Conservation (phyloP, 2,329 filamentous ascomycete genomes). For the Colletotrichum cuscutae region DNA sequence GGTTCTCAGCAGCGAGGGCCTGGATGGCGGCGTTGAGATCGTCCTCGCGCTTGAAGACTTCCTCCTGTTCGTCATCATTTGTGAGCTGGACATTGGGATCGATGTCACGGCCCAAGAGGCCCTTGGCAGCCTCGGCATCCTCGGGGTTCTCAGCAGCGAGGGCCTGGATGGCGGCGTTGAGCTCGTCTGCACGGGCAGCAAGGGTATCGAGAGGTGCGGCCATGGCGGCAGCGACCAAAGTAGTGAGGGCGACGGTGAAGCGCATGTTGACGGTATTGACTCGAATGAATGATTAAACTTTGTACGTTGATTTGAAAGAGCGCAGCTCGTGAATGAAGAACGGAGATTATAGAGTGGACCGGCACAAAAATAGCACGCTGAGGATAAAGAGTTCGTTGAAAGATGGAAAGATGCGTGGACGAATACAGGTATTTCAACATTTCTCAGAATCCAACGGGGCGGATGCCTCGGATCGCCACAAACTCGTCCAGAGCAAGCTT, state of each 20-base stretch:
- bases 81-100: background rate
- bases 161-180: constrained; percentile 3
- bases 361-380: background rate
- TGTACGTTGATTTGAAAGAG: background rate
- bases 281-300: background rate
- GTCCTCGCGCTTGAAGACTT: constrained; percentile 9
- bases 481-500: background rate
- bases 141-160: constrained; percentile 19
- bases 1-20: constrained; percentile 15
- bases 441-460: background rate
- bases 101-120: constrained; percentile 1
- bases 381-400: background rate
- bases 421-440: constrained; percentile 11
- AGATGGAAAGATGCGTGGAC: background rate
- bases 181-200: constrained; percentile 13
- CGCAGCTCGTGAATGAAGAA: constrained; percentile 12
- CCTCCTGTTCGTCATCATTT: background rate
- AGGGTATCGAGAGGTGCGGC: constrained; percentile 18
- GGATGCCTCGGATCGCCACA: background rate
- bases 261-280: constrained; percentile 18
- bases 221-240: constrained; percentile 25
- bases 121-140: constrained; percentile 11
- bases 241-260: constrained; percentile 26
- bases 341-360: background rate
- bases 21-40: constrained; percentile 3